phyloP scores from a whole-genome alignment of 768 basidiomycete species.

The Trametes punicea region DNA sequence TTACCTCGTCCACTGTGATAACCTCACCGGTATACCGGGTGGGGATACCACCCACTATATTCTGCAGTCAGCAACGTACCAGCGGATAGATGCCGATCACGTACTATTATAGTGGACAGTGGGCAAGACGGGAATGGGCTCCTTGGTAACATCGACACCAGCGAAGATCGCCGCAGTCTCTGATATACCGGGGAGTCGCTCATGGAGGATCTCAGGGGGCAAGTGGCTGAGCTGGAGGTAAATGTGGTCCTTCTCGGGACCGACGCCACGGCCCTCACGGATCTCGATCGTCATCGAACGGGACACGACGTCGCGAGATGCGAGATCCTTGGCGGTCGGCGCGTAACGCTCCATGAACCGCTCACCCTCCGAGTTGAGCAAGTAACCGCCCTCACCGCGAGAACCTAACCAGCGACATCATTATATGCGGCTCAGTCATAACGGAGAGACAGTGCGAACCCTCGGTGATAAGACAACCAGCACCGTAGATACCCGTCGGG shows the following conservation, averaged over 20 bases:
- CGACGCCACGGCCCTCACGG: conserved; percentile 97
- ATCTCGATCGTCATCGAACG: conserved; percentile 99
- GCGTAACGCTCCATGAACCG: conserved; percentile 99
- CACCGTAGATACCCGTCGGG: conserved; percentile 98
- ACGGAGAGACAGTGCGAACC: conserved; percentile 43
- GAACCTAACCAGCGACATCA: conserved; percentile 58
- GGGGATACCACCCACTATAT: conserved; percentile 95
- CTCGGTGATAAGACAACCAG: conserved; percentile 98
- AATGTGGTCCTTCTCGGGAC: conserved; percentile 96
- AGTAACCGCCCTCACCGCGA: conserved; percentile 98
- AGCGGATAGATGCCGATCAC: conserved; percentile 28
- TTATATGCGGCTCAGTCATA: not conserved
- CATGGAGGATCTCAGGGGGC: conserved; percentile 91
- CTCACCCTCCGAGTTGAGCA: conserved; percentile 97
- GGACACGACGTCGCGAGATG: conserved; percentile 98
- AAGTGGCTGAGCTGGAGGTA: conserved; percentile 97
- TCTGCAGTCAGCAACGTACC: conserved; percentile 19
- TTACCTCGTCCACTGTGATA: conserved; percentile 72
- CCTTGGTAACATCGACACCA: conserved; percentile 99
- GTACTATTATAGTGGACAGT: conserved; percentile 98
- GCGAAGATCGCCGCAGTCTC: conserved; percentile 99
- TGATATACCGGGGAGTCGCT: conserved; percentile 97
- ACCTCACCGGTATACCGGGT: conserved; percentile 98
- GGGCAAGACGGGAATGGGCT: conserved; percentile 97
- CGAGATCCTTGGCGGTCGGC: conserved; percentile 98